A percentile compares a stretch with the other conserved stretches of the same genome.
These are phyloP conservation scores for Aspergillus incahuasiensis DNA, from an alignment of 495 filamentous ascomycete genomes.

Conservation along the genomic window DNA sequence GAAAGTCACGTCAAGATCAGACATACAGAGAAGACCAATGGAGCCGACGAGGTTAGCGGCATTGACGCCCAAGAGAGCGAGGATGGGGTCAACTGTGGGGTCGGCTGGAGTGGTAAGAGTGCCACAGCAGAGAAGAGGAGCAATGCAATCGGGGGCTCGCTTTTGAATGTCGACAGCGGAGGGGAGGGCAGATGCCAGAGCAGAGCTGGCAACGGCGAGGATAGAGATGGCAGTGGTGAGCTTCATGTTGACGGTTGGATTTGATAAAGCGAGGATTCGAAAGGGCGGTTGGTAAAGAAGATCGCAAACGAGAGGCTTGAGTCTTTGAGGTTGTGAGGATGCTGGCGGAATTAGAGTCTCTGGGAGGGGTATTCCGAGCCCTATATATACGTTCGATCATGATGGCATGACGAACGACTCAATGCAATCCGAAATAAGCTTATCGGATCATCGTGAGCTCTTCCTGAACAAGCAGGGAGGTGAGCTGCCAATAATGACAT, in stretches of 20 bases:
- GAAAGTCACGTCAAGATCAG: neutral
- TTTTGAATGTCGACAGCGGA: constrained; percentile 12
- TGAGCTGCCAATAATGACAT: neutral
- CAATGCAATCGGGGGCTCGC: constrained; percentile 24
- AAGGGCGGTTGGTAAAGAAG: constrained; percentile 6
- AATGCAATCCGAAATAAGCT: neutral
- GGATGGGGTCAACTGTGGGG: constrained; percentile 62
- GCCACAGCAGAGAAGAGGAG: constrained; percentile 30
- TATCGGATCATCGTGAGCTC: constrained; percentile 5
- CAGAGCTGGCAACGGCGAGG: constrained; percentile 21
- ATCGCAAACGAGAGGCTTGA: constrained; percentile 3
- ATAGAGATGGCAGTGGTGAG: constrained; percentile 20
- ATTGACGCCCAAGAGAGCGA: constrained; percentile 74
- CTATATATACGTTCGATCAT: constrained; percentile 16
- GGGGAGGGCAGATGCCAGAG: constrained; percentile 18
- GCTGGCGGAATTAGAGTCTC: constrained; percentile 3
- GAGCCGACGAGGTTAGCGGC: constrained; percentile 68
- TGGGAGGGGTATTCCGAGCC: constrained; percentile 6
- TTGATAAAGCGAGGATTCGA: neutral
- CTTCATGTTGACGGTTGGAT: constrained; percentile 26
- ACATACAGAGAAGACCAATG: constrained; percentile 34
- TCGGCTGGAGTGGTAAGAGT: constrained; percentile 33
- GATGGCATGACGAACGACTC: neutral
- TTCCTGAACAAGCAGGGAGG: constrained; percentile 8
- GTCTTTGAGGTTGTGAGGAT: constrained; percentile 7